Percentiles rank a stretch among this genome's conserved stretches.
These are phyloP conservation scores for Corymbia citriodora DNA, from an alignment of 441 rosid genomes.

Conservation along the genomic window DNA sequence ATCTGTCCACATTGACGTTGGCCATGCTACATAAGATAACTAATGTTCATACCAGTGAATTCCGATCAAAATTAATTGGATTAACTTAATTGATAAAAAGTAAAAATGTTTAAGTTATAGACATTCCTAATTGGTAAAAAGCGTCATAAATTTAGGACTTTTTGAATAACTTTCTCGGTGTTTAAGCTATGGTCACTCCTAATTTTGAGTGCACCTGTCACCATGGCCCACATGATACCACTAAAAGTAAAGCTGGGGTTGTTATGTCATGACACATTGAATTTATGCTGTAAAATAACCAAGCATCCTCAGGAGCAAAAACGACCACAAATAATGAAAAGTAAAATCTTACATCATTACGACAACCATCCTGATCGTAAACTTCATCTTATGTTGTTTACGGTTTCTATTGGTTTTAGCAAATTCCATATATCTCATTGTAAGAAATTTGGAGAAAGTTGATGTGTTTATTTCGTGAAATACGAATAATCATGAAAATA, in stretches of 20 bases:
- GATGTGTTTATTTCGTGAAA: rapidly evolving
- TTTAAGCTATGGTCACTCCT: rapidly evolving
- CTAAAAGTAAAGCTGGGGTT: rapidly evolving
- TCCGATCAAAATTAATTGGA: too few relatives aligned
- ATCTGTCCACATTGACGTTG: too few relatives aligned
- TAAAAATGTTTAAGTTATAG: too few relatives aligned
- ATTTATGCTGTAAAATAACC: background rate
- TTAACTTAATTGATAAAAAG: too few relatives aligned
- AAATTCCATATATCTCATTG: background rate
- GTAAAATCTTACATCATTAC: background rate
- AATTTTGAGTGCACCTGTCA: background rate
- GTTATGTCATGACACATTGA: rapidly evolving
- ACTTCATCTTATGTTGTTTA: background rate
- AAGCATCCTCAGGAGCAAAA: background rate
- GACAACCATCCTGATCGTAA: background rate
- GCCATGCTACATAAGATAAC: too few relatives aligned
- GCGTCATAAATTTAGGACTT: too few relatives aligned
- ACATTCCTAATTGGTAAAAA: too few relatives aligned
- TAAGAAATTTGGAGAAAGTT: background rate
- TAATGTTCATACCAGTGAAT: too few relatives aligned
- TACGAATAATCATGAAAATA: rapidly evolving
- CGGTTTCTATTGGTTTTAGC: background rate
- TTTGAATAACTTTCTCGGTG: too few relatives aligned
- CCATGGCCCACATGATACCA: rapidly evolving
- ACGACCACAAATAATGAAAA: rapidly evolving